Base-by-base conservation (phyloP, 176 grass and related monocot species). In the Saccharum spontaneum region DNA sequence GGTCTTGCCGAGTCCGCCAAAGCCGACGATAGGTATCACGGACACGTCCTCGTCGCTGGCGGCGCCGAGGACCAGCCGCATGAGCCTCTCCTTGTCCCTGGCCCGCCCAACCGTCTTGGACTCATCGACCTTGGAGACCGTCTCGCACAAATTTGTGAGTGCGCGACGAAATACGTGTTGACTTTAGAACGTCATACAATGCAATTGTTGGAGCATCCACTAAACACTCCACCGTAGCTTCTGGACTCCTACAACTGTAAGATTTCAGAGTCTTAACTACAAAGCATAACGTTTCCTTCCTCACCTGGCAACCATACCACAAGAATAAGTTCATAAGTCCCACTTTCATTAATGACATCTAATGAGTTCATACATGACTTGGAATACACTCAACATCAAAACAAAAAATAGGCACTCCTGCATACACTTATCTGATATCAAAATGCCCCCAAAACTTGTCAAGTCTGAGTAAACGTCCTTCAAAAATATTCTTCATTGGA, bases 1-100 rank as follows among this genome's bases (percentile, higher is more conserved):
- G 31, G 88, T 93, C 85, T 90, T 93, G 55, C 87, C 87, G 64
- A 90, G 82, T 9, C 91, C 91, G 30, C 91, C 91, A 16, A 93
- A 78, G 30, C 85, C 88, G 52, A 90, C 85, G 54, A 93, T 90
- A 33, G 85, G 91, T 24, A 93, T 93, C 18, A 93, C 85, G 0
- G 87, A 87, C 48, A 93, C 86, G 45, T 85, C 91, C 54, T 93
- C 85, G 45, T 90, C 85, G 69, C 33, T 34, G 33, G 33, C 33
- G 33, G 33, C 33, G 33, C 77, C 63, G 75, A 40, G 36, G 36
- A 37, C 36, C 37, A 38, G 37, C 3, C 5, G 34, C 37, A 38
- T 38, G 36, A 37, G 36, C 36, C 4, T 37, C 36, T 37, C 36
- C 36, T 36, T 37, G 36, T 37, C 36, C 36, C 36, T 4, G 4